Evolutionary conservation across 495 filamentous ascomycete genomes (phyloP).

Genomic region (Astrocystis sublimbata): DNA sequence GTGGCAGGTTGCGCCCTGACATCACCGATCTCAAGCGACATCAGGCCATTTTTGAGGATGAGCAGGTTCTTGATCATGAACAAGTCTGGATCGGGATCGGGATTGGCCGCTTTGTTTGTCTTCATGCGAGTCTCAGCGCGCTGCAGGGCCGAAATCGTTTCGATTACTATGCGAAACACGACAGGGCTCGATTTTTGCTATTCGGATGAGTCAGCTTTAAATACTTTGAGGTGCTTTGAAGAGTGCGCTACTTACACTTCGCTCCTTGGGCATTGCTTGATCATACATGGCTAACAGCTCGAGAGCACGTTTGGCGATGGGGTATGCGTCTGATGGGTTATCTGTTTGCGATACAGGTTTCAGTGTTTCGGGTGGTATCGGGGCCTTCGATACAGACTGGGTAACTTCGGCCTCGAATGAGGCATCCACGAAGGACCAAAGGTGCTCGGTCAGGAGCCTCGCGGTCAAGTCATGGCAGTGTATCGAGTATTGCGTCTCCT

Average conservation of each 20-base stretch:
- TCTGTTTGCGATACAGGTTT: slow-evolving; percentile 41
- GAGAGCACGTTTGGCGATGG: slow-evolving; percentile 73
- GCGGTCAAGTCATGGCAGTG: slow-evolving; percentile 65
- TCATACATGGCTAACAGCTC: slow-evolving; percentile 85
- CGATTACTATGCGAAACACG: slow-evolving; percentile 47
- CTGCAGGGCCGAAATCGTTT: slow-evolving; percentile 48
- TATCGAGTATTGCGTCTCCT: slow-evolving; percentile 70
- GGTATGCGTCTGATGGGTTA: slow-evolving; percentile 51
- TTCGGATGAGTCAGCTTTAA: slow-evolving; percentile 45
- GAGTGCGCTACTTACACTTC: slow-evolving; percentile 60
- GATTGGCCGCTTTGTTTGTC: slow-evolving; percentile 43
- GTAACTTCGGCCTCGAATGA: slow-evolving; percentile 54
- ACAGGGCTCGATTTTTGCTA: slow-evolving; percentile 53
- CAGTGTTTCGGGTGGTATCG: slow-evolving; percentile 41
- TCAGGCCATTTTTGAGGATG: slow-evolving; percentile 85
- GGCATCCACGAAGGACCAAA: slow-evolving; percentile 54
- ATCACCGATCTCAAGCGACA: slow-evolving; percentile 91
- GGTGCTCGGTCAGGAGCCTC: slow-evolving; percentile 53
- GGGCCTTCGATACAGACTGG: slow-evolving; percentile 51
- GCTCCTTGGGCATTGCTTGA: slow-evolving; percentile 61
- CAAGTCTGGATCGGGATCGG: slow-evolving; percentile 67
- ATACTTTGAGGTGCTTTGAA: slow-evolving; percentile 8
- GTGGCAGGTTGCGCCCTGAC: slow-evolving; percentile 64
- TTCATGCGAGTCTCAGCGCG: slow-evolving; percentile 55
- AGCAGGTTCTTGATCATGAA: slow-evolving; percentile 92